phyloP scores from a whole-genome alignment of 1,139 yeast species.

The Zygoascus sp. region DNA sequence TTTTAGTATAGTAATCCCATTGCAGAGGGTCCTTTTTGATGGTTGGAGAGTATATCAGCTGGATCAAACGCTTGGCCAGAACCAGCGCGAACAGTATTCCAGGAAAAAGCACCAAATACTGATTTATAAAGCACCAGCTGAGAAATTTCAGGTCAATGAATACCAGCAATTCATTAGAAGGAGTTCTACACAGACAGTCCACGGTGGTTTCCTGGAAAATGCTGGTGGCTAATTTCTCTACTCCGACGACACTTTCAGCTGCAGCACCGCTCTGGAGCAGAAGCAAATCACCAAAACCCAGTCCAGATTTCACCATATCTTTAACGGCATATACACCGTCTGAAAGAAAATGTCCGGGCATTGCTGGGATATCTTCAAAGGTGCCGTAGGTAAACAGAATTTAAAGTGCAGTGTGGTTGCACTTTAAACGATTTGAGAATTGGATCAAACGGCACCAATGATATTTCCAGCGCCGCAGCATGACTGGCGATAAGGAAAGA shows the following conservation, averaged over 20 bases:
- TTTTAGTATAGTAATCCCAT: slow-evolving; percentile 16
- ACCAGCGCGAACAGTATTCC: slow-evolving; percentile 5
- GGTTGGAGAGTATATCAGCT: not conserved
- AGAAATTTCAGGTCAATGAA: slow-evolving; percentile 11
- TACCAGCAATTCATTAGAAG: not conserved
- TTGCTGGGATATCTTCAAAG: not conserved
- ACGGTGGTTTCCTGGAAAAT: not conserved
- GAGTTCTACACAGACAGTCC: slow-evolving; percentile 7
- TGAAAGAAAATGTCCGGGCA: not conserved
- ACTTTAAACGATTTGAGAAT: not conserved
- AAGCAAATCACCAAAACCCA: not conserved
- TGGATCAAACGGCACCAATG: slow-evolving; percentile 5
- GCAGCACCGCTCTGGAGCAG: not conserved
- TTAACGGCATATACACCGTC: not conserved
- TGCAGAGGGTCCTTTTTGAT: slow-evolving; percentile 7
- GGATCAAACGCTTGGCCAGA: not conserved
- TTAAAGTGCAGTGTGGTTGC: not conserved
- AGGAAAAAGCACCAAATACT: slow-evolving; percentile 16
- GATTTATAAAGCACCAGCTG: slow-evolving; percentile 17
- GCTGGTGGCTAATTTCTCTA: not conserved
- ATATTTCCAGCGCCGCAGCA: not conserved
- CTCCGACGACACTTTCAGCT: not conserved
- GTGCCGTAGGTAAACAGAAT: not conserved
- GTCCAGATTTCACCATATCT: slow-evolving; percentile 2
- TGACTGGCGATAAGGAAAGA: not conserved